Percentiles rank a stretch among this genome's conserved stretches.
phyloP scores from a whole-genome alignment of 176 grass and related monocot genomes.

The Juncus effusus region DNA sequence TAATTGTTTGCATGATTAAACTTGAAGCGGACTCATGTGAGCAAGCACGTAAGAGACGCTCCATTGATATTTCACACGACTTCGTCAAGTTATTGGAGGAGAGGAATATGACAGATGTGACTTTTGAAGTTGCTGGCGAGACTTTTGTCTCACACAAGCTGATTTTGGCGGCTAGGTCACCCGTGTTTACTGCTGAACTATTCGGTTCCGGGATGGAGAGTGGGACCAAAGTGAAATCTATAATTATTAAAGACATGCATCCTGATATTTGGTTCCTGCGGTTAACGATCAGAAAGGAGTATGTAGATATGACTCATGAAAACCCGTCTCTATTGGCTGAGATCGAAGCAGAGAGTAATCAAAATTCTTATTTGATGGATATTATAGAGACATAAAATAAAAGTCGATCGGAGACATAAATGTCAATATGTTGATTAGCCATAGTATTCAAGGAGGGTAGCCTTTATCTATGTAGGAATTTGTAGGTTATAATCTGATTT shows the following conservation, averaged over 20 bases:
- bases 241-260: conserved; percentile 25
- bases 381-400: no score
- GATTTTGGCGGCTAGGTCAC: conserved; percentile 30
- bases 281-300: neutral
- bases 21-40: neutral
- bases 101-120: neutral
- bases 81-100: conserved; percentile 4
- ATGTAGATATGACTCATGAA: neutral
- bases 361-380: no score
- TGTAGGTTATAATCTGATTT: no score
- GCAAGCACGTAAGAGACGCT: neutral
- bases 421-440: no score
- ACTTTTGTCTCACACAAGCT: conserved; percentile 10
- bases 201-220: conserved; percentile 26
- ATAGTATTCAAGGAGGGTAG: no score
- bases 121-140: neutral
- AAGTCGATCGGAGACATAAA: no score
- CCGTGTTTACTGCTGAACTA: conserved; percentile 34
- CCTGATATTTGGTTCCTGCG: conserved; percentile 11
- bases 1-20: neutral
- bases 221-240: neutral
- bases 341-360: neutral
- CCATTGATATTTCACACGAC: neutral
- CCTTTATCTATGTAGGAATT: no score
- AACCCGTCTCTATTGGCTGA: neutral